phyloP scores from a whole-genome alignment of 108 stramenopile genomes.

The Nitzschia sp. region DNA sequence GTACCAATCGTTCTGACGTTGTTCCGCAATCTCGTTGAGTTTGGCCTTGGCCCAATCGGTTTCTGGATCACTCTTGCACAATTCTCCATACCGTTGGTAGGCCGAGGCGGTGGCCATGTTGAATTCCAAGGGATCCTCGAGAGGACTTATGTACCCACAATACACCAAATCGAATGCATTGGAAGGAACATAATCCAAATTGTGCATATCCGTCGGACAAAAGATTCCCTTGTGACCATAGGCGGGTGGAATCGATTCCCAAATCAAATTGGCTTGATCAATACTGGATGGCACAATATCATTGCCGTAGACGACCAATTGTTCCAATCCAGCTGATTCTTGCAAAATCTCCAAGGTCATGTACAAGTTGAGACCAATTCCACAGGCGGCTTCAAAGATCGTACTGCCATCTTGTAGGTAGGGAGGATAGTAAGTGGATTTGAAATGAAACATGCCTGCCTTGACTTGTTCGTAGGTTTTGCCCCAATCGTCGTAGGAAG shows the following conservation, averaged over 20 bases:
- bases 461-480: slow-evolving; percentile 32
- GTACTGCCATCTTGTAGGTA: slow-evolving; percentile 36
- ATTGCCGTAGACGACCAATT: slow-evolving; percentile 44
- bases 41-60: slow-evolving; percentile 22
- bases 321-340: slow-evolving; percentile 15
- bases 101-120: not conserved
- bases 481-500: slow-evolving; percentile 33
- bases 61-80: slow-evolving; percentile 16
- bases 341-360: slow-evolving; percentile 40
- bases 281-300: slow-evolving; percentile 21
- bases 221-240: slow-evolving; percentile 19
- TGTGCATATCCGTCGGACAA: slow-evolving; percentile 28
- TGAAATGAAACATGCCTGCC: slow-evolving; percentile 26
- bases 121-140: slow-evolving; percentile 34
- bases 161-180: slow-evolving; percentile 52
- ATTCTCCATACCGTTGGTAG: slow-evolving; percentile 3
- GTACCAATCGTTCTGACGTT: slow-evolving; percentile 42
- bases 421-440: slow-evolving; percentile 21
- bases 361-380: slow-evolving; percentile 36
- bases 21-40: slow-evolving; percentile 30
- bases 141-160: slow-evolving; percentile 46
- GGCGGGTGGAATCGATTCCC: slow-evolving; percentile 15
- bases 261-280: slow-evolving; percentile 23
- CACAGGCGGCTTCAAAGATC: slow-evolving; percentile 42
- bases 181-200: slow-evolving; percentile 37